Base-by-base conservation (phyloP, 345 rosid species). In the Pistacia atlantica region DNA sequence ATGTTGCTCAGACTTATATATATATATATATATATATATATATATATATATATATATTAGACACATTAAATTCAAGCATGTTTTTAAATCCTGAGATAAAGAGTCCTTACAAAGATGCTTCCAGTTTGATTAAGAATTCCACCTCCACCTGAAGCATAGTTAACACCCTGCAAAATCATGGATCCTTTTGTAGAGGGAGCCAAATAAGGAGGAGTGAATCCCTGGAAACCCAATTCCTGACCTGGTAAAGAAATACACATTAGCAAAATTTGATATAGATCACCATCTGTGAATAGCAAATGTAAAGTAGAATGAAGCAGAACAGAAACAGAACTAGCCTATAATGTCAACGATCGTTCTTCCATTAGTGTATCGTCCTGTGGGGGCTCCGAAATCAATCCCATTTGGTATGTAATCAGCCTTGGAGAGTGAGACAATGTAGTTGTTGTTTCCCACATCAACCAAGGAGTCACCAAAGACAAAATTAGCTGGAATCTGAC, bases 401-500 rank as follows among this genome's bases (percentile, higher is more conserved):
- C 97, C 98, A 60, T 92, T 89, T 2, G 98, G 95, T 0, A 57
- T 18, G 73, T 80, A 87, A 72, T 90, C 80, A 0, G 98, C 97
- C 77, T 84, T 92, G 18, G 95, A 85, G 60, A 93, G 83, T 1
- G 97, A 83, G 11, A 65, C 25, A 22, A 93, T 78, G 89, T 89
- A 93, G 81, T 92, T 88, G 83, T 93, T 93, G 77, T 93, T 92
- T 28, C 98, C 98, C 2, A 65, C 92, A 73, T 93, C 97, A 13
- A 90, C 92, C 73, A 93, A 73, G 13, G 97, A 93, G 72, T 92
- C 95, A 7, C 98, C 98, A 31, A 91, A 91, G 17, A 93, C 85
- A 63, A 93, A 93, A 28, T 76, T 83, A 28, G 93, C 95, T 1
- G 84, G 81, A 67, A 79, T 49, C 20, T 75, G 56, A 48, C 28